A percentile compares a stretch with the other conserved stretches of the same genome.
phyloP scores from a whole-genome alignment of 345 rosid species.

The Ricinus communis region DNA sequence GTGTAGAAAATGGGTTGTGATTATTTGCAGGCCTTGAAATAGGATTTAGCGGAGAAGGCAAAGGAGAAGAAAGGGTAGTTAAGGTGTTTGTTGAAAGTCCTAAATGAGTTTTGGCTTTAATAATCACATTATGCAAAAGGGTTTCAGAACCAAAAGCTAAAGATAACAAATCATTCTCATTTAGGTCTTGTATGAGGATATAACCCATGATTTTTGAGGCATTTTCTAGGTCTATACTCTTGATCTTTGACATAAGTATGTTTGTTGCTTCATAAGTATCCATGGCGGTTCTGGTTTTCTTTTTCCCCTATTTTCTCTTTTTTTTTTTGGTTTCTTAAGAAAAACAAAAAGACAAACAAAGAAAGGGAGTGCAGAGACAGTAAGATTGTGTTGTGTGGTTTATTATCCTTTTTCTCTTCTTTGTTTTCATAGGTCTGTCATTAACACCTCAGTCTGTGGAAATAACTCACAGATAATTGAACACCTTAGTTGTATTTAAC shows the following conservation, averaged over 20 bases:
- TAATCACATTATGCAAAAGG: conserved; percentile 53
- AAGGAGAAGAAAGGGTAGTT: conserved; percentile 38
- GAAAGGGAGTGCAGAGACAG: conserved; percentile 1
- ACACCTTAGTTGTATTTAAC: too few relatives aligned
- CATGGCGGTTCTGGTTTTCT: conserved; percentile 37
- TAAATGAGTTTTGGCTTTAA: conserved; percentile 61
- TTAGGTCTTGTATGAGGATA: conserved; percentile 67
- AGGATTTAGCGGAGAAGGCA: conserved; percentile 38
- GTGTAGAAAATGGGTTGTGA: conserved; percentile 44
- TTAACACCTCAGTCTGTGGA: too few relatives aligned
- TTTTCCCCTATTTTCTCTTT: too few relatives aligned
- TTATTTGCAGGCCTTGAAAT: conserved; percentile 41
- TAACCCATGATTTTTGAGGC: conserved; percentile 87
- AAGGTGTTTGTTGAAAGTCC: conserved; percentile 63
- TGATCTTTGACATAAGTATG: conserved; percentile 69
- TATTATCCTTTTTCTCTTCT: too few relatives aligned
- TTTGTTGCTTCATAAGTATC: conserved; percentile 74
- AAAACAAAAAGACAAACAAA: not conserved
- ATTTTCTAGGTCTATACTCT: conserved; percentile 70
- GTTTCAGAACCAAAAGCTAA: conserved; percentile 67
- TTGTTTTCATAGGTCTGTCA: too few relatives aligned
- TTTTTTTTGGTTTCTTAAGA: too few relatives aligned
- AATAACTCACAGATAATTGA: too few relatives aligned
- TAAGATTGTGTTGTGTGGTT: not conserved
- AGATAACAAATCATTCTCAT: conserved; percentile 64